phyloP scores from a whole-genome alignment of 805 yeast species.

The Saturnispora zaruensis region DNA sequence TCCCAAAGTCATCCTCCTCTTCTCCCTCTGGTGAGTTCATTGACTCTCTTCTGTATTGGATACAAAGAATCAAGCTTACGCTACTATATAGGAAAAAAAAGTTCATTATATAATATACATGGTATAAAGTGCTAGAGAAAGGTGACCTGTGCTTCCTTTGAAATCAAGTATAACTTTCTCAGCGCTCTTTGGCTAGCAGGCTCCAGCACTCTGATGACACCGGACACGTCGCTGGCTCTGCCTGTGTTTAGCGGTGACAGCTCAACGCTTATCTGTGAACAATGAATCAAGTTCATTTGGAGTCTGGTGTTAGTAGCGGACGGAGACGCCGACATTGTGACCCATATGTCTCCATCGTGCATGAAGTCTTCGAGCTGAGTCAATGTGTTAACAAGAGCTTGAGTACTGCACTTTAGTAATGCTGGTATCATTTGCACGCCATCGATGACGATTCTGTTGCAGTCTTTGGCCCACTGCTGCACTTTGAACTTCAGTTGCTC shows the following conservation, averaged over 20 bases:
- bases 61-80: not conserved
- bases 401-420: not conserved
- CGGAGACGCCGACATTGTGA: not conserved
- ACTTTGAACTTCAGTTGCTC: not conserved
- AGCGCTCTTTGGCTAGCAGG: not conserved
- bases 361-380: not conserved
- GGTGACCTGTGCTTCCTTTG: slow-evolving; percentile 2
- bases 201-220: not conserved
- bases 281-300: not conserved
- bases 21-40: not conserved
- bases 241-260: not conserved
- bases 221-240: slow-evolving; percentile 2
- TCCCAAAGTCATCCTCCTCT: slow-evolving; percentile 22
- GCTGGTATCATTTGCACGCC: not conserved
- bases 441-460: not conserved
- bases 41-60: not conserved
- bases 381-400: not conserved
- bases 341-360: not conserved
- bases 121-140: not conserved
- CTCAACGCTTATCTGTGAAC: not conserved
- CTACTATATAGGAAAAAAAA: not conserved
- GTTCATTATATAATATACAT: not conserved
- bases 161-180: not conserved
- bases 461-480: not conserved
- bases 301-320: not conserved